phyloP scores from a whole-genome alignment of 352 stramenopile genomes.

The Phytopythium sindhum region DNA sequence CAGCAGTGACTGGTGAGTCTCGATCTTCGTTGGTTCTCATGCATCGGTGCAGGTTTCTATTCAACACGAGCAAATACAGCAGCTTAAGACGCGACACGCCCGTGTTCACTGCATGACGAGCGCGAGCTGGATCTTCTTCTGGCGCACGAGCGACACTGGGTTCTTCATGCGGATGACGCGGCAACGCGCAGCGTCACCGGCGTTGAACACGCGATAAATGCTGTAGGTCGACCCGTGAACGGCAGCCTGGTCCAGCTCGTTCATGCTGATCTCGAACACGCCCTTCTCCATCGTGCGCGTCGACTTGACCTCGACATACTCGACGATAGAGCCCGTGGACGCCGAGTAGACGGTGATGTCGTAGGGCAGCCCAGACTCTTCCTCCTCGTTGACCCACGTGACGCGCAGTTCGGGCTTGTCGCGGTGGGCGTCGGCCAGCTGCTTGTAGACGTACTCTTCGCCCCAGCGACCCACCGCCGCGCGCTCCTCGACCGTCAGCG shows the following conservation, averaged over 20 bases:
- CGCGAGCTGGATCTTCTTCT: slow-evolving; percentile 78
- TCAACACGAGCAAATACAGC: not conserved
- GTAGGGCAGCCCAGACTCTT: slow-evolving; percentile 84
- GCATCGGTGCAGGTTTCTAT: not conserved
- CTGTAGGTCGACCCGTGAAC: slow-evolving; percentile 73
- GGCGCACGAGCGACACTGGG: slow-evolving; percentile 70
- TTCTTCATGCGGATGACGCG: slow-evolving; percentile 86
- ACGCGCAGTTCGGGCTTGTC: slow-evolving; percentile 36
- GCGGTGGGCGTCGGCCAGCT: slow-evolving; percentile 48
- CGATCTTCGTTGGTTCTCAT: not conserved
- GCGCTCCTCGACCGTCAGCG: slow-evolving; percentile 73
- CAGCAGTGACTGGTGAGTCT: too few relatives aligned
- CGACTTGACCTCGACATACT: slow-evolving; percentile 87
- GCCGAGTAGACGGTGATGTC: slow-evolving; percentile 54
- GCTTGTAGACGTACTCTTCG: slow-evolving; percentile 80
- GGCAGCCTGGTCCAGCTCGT: slow-evolving; percentile 81
- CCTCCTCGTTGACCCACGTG: slow-evolving; percentile 72
- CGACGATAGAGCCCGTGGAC: slow-evolving; percentile 39
- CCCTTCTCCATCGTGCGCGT: slow-evolving; percentile 86
- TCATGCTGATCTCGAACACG: slow-evolving; percentile 89
- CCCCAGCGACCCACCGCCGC: slow-evolving; percentile 78
- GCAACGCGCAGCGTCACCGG: slow-evolving; percentile 60
- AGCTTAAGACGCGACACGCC: not conserved
- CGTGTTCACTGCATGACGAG: slow-evolving; percentile 67
- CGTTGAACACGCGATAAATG: slow-evolving; percentile 87